These are phyloP conservation scores for Candida dajiaensis DNA, from an alignment of 805 yeast species.

Conservation along the genomic window DNA sequence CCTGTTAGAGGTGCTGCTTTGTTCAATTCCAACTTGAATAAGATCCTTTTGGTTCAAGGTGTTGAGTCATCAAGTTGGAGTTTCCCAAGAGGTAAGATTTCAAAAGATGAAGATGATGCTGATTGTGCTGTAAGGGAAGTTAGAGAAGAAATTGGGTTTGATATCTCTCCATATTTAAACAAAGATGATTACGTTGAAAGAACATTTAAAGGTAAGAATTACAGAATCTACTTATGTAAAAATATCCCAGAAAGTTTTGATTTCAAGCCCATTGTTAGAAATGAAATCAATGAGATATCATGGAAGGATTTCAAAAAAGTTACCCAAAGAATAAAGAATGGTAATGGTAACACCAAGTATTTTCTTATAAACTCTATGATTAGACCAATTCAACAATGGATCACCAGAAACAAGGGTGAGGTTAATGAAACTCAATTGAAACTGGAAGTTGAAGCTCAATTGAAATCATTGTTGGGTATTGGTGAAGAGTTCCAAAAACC, in stretches of 20 bases:
- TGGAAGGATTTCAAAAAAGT: slow-evolving; percentile 62
- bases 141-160: slow-evolving; percentile 90
- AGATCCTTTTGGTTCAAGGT: slow-evolving; percentile 77
- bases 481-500: slow-evolving; percentile 29
- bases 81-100: slow-evolving; percentile 94
- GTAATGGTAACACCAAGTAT: slow-evolving; percentile 21
- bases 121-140: slow-evolving; percentile 91
- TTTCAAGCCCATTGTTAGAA: slow-evolving; percentile 81
- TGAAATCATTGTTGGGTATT: slow-evolving; percentile 61
- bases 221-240: slow-evolving; percentile 70
- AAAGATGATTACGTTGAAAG: slow-evolving; percentile 76
- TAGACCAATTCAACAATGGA: slow-evolving; percentile 42
- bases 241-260: slow-evolving; percentile 70
- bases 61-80: slow-evolving; percentile 84
- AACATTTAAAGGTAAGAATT: slow-evolving; percentile 76
- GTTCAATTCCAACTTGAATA: slow-evolving; percentile 62
- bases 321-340: slow-evolving; percentile 24
- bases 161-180: slow-evolving; percentile 60
- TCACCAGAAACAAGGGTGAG: slow-evolving; percentile 44
- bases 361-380: slow-evolving; percentile 36
- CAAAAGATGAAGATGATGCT: slow-evolving; percentile 84
- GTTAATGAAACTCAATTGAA: slow-evolving; percentile 53
- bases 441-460: slow-evolving; percentile 55
- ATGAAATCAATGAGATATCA: slow-evolving; percentile 78
- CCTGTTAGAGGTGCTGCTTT: slow-evolving; percentile 97